Conservation (phyloP, 2,329 filamentous ascomycete genomes). For the Juglanconis sp. region DNA sequence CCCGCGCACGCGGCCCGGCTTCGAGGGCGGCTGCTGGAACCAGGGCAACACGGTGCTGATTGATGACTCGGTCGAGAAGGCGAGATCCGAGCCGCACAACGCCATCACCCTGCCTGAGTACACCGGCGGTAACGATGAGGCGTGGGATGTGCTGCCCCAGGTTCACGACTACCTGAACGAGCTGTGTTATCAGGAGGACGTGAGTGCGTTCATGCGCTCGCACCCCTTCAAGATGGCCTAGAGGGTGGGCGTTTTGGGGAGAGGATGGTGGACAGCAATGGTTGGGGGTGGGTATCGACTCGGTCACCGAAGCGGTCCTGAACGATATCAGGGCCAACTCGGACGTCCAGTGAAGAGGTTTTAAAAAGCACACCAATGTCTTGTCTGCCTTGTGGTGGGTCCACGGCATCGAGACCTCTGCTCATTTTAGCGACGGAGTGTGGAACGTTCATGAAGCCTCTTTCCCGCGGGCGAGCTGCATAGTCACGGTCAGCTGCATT, state of each 20-base stretch:
- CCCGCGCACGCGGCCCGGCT: constrained; percentile 32
- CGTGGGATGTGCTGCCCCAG: constrained; percentile 46
- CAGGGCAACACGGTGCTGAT: constrained; percentile 87
- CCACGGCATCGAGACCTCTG: neutral
- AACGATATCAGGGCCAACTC: neutral
- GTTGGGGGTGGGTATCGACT: neutral
- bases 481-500: neutral
- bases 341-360: neutral
- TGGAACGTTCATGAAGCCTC: neutral
- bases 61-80: constrained; percentile 82
- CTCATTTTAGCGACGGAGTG: neutral
- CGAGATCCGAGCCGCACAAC: constrained; percentile 77
- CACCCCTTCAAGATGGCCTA: constrained; percentile 45
- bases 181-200: constrained; percentile 52
- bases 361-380: neutral
- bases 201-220: constrained; percentile 58
- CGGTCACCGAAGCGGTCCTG: neutral
- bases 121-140: constrained; percentile 40
- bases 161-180: constrained; percentile 61
- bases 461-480: neutral
- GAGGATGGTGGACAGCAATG: neutral
- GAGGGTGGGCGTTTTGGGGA: constrained; percentile 12
- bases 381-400: neutral
- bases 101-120: constrained; percentile 81
- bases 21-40: constrained; percentile 55